These are phyloP conservation scores for Trichoderma semiorbis DNA, from an alignment of 2,329 filamentous ascomycete species.

Conservation along the genomic window DNA sequence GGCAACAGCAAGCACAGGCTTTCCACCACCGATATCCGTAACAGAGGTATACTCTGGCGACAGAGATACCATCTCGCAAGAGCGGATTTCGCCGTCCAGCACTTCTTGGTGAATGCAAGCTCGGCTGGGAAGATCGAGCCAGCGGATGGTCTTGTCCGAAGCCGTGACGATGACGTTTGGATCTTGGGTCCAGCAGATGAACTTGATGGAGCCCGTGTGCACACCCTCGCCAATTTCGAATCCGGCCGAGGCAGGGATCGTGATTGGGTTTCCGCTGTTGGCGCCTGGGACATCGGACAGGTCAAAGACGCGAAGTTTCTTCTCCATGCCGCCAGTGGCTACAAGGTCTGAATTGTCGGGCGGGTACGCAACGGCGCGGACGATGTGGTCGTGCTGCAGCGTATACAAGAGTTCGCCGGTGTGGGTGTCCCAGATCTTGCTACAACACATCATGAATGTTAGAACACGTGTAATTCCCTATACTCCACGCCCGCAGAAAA, in stretches of 20 bases:
- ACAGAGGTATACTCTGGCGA: constrained; percentile 56
- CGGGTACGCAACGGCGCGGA: constrained; percentile 87
- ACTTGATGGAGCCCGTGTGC: constrained; percentile 88
- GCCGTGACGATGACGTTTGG: constrained; percentile 88
- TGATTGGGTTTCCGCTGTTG: constrained; percentile 38
- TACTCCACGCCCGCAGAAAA: neutral
- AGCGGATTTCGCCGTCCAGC: constrained; percentile 82
- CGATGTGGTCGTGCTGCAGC: constrained; percentile 90
- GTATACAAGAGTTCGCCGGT: constrained; percentile 86
- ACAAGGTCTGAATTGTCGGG: constrained; percentile 77
- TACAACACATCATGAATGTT: constrained; percentile 37
- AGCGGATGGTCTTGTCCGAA: constrained; percentile 85
- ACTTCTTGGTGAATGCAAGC: constrained; percentile 71
- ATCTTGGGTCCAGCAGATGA: constrained; percentile 89
- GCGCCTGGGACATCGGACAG: constrained; percentile 58
- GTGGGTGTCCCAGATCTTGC: constrained; percentile 96
- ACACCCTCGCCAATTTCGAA: constrained; percentile 86
- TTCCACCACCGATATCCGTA: constrained; percentile 62
- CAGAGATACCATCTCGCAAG: constrained; percentile 80
- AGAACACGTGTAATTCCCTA: neutral
- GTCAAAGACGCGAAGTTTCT: constrained; percentile 93
- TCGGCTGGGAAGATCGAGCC: constrained; percentile 84
- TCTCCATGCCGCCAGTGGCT: constrained; percentile 92
- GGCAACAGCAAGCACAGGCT: constrained; percentile 77
- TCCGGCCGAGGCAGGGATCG: constrained; percentile 58